Base-by-base conservation (phyloP, 2,329 filamentous ascomycete species). In the Cladosporium sp. region DNA sequence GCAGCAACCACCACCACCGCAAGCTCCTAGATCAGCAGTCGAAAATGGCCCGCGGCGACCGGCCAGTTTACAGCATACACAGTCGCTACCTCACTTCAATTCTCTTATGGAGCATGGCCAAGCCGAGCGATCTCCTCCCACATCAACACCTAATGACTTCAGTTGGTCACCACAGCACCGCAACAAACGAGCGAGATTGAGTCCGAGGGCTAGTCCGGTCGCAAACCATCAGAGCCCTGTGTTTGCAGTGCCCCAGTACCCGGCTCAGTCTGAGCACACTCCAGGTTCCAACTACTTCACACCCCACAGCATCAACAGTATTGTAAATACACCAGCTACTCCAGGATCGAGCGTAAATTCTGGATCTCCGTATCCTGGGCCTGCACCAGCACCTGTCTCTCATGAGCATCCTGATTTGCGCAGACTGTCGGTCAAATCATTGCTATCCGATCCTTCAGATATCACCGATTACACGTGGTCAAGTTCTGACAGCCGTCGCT, bases 351-450 rank as follows among this genome's bases (percentile, higher is more conserved):
- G 72, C 60, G 66, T 69, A 55, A 65, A 69, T 36, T 73, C 73
- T 11, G 69, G 65, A 52, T 75, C 75, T 11, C 74, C 74, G 21
- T 72, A 70, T 41, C 69, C 71, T 24, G 57, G 59, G 3, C 67
- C 41, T n/a, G 64, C 70, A 30, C 51, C 68, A 1, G 51, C 66
- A 5, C 28, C 68, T 3, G 62, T 67, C n/a, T 65, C 71, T 4
- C 77, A 79, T 55, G 74, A 78, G 18, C 75, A 79, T 59, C 73
- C 80, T 32, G 82, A 85, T 65, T 71, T 84, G 32, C 82, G 83
- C 12, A 78, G 87, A 18, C 79, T 91, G 26, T 90, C 88, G 10
- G 88, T 92, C 36, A 87, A 86, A 71, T 90, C 88, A 14, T 77
- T 92, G 8, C 78, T 92, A 5, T 85, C 84, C 2, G 82, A 85